Evolutionary conservation across 1,284 basidiomycete genomes (phyloP), one percentile per base, ranked within the genome.

Genomic region (Coriolopsis trogii): DNA sequence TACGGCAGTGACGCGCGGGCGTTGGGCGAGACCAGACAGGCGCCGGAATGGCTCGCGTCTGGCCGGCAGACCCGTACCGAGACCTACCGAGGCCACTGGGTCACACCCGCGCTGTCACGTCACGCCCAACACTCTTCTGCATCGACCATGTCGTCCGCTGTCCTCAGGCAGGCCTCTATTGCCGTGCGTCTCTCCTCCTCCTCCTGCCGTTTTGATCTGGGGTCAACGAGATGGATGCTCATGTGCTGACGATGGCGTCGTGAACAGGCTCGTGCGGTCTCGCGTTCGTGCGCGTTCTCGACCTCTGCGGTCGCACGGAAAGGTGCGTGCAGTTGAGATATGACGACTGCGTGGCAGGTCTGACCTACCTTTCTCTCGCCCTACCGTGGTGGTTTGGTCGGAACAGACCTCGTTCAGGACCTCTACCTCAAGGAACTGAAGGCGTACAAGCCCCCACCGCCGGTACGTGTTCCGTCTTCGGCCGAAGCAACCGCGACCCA

Each of bases 371-470:
- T 8, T 20, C 34, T 30, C 40, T n/a, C 18, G 16, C 41, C 31
- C 48, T 41, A 21, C 29, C 45, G 31, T 46, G 47, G 47, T 41
- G 12, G 21, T 34, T 23, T n/a, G n/a, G n/a, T n/a, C n/a, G n/a
- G n/a, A n/a, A n/a, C n/a, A 96, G 95, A 97, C 78, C 77, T 96
- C 65, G 80, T 98, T 52, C 92, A 96, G 82, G 93, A 97, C 63
- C 71, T 96, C 51, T 98, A 98, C 76, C 66, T 98, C 63, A 86
- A 81, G 67, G 90, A 96, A 78, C 81, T 98, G 68, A 96, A 92
- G 77, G 72, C 82, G 16, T 98, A 95, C 86, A 96, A 94, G 79
- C 71, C 82, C 36, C 70, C 79, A 23, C 71, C 79, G 7, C 65
- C 62, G 24, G 87, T 89, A 59, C 61, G 80, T 77, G 23, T 37